Evolutionary conservation across 225 moss, liverwort and hornwort species (phyloP), one percentile per base, ranked within the genome.

Genomic region (Climacium dendroides): DNA sequence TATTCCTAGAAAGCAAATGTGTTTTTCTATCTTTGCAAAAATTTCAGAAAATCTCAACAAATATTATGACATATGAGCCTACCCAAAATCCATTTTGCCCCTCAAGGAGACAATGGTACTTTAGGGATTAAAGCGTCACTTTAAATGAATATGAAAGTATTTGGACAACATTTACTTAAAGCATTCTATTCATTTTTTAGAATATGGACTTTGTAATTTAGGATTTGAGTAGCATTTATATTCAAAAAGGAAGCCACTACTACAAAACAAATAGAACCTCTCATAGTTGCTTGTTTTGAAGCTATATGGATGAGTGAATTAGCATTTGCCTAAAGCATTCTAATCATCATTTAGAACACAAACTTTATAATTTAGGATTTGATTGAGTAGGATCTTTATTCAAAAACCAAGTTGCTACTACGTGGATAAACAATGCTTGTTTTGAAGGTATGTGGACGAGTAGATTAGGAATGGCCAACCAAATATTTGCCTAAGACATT

Each of bases 11-110:
- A 19, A 19, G 3, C 10, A 35, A 65, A 65, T 35, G 19, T 65
- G 3, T 65, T 35, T 35, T 10, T 6, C 19, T 35, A 65, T 35
- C 35, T 19, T 65, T 0, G 5, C 34, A 18, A 34, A 62, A 7
- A 3, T 17, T 63, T 63, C 0, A 34, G 3, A 32, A 19, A 19
- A 19, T 64, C 64, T 9, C 2, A 1, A 63, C 34, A 63, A 63
- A 17, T 63, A 2, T 64, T 34, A 19, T 5, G 19, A 2, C 2
- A 0, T 19, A 19, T 18, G 10, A 35, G 1, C 2, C 0, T 34
- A 9, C 9, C 18, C 10, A 18, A 64, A 64, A 64, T 18, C 9
- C 34, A 64, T 17, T 63, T 63, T 18, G 34, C 34, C 4, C 7
- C 3, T 0, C 0, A 19, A 64, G 5, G 10, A 3, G 10, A 64